These are phyloP conservation scores for Pisolithus marmoratus DNA, from an alignment of 768 basidiomycete genomes.

Conservation along the genomic window DNA sequence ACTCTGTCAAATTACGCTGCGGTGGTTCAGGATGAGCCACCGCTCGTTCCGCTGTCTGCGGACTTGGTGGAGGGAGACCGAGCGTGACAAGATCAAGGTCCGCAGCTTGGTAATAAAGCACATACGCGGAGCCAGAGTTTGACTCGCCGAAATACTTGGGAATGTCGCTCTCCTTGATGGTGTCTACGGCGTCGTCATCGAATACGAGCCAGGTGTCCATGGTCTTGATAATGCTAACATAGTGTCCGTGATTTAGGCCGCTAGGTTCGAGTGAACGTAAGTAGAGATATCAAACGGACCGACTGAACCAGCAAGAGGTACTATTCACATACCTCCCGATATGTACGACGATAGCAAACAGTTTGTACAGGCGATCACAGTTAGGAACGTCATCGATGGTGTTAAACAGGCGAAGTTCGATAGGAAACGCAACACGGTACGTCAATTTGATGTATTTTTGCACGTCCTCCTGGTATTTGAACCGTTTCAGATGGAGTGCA, in stretches of 20 bases:
- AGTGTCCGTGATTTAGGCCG: constrained; percentile 98
- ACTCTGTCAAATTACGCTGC: constrained; percentile 16
- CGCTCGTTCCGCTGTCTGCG: constrained; percentile 15
- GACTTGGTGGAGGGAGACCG: constrained; percentile 47
- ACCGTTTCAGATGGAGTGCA: constrained; percentile 93
- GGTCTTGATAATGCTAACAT: constrained; percentile 90
- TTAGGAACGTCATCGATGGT: constrained; percentile 91
- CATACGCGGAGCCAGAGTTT: constrained; percentile 85
- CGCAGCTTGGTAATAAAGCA: constrained; percentile 92
- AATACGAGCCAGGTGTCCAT: constrained; percentile 85
- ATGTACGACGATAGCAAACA: constrained; percentile 98
- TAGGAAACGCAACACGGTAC: constrained; percentile 95
- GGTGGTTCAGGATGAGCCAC: constrained; percentile 11
- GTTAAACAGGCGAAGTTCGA: constrained; percentile 93
- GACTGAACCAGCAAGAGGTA: constrained; percentile 6
- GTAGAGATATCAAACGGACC: constrained; percentile 7
- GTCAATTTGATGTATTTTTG: constrained; percentile 90
- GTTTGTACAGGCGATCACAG: constrained; percentile 87
- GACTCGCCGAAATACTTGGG: constrained; percentile 93
- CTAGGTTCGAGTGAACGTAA: constrained; percentile 36
- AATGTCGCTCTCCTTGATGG: constrained; percentile 86
- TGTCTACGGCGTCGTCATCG: constrained; percentile 90
- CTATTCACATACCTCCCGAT: constrained; percentile 83
- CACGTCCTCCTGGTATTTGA: constrained; percentile 95
- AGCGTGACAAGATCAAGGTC: constrained; percentile 74